Conservation (phyloP, 208 protist species). For the Acanthamoeba sp. region DNA sequence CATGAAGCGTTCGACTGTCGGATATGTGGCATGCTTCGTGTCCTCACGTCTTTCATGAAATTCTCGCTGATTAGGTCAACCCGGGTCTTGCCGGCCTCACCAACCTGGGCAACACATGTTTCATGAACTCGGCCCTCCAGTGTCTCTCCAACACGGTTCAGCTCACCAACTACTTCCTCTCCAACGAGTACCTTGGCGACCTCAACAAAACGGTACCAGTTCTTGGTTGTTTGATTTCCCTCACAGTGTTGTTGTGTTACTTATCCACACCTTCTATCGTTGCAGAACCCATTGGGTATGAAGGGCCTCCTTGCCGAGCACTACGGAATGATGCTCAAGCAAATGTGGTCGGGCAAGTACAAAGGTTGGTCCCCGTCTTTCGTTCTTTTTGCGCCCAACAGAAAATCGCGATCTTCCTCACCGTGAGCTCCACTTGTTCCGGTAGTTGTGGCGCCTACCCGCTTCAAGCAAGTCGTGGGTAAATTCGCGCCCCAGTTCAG, state of each 20-base stretch:
- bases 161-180: conserved; percentile 88
- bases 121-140: conserved; percentile 97
- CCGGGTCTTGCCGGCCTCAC: conserved; percentile 87
- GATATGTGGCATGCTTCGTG: too few species aligned
- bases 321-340: conserved; percentile 92
- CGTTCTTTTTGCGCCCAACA: too few species aligned
- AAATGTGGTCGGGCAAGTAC: conserved; percentile 86
- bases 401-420: too few species aligned
- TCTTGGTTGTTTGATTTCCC: not conserved
- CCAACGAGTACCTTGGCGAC: conserved; percentile 60
- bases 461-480: conserved; percentile 91
- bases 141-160: conserved; percentile 90
- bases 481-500: conserved; percentile 82
- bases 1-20: too few species aligned
- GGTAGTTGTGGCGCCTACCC: conserved; percentile 80
- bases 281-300: conserved; percentile 78
- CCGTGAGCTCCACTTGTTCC: too few species aligned
- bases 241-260: not conserved
- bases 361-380: not conserved
- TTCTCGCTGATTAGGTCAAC: not conserved
- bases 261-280: too few species aligned
- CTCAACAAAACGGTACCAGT: conserved; percentile 82
- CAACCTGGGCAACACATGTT: conserved; percentile 97
- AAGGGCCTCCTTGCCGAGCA: conserved; percentile 85
- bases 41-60: too few species aligned